Percentiles rank a stretch among this genome's conserved stretches.
phyloP scores from a whole-genome alignment of 345 rosid species.

The Lepidium africanum region DNA sequence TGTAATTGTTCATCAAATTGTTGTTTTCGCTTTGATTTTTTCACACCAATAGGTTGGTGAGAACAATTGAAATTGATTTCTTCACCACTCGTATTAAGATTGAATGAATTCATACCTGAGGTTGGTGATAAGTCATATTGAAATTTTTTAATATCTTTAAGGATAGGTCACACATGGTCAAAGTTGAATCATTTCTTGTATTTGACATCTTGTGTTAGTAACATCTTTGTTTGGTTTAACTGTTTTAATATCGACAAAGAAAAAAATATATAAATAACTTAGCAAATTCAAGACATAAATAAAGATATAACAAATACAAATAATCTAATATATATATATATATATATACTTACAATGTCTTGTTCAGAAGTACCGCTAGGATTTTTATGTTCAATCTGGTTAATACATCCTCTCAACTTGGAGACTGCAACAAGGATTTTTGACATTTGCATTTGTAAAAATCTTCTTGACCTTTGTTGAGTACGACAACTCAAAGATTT shows the following conservation, averaged over 20 bases:
- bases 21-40: too few relatives aligned
- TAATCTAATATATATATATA: not conserved
- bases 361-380: not conserved
- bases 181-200: too few relatives aligned
- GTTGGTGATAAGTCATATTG: not conserved
- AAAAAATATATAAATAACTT: not conserved
- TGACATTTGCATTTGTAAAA: not conserved
- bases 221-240: too few relatives aligned
- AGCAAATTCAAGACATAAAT: not conserved
- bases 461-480: not conserved
- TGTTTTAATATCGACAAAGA: too few relatives aligned
- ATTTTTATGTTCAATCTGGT: not conserved
- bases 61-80: not conserved
- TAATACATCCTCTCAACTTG: not conserved
- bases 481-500: not conserved
- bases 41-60: not conserved
- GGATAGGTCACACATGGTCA: too few relatives aligned
- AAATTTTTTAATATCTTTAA: too few relatives aligned
- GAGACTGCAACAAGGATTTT: not conserved
- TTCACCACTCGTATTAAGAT: not conserved
- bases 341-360: not conserved
- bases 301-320: not conserved
- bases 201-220: too few relatives aligned
- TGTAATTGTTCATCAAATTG: too few relatives aligned
- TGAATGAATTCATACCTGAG: not conserved